Base-by-base conservation (phyloP, 2,329 filamentous ascomycete species). In the Cytospora mali region DNA sequence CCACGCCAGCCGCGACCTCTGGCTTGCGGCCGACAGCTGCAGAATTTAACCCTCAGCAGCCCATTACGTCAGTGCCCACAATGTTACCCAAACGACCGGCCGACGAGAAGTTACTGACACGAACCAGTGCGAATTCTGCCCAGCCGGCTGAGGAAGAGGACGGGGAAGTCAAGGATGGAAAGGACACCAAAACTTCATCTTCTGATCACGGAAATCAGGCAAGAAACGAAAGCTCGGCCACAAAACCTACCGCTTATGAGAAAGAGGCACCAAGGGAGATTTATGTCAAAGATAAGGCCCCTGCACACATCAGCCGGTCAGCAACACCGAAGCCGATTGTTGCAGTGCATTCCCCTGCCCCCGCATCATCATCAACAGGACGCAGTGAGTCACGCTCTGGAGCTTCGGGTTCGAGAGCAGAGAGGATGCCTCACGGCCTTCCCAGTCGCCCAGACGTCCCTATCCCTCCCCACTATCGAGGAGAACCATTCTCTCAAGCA, bases 151-250 rank as follows among this genome's bases (percentile, higher is more conserved):
- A 88, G 65, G 84, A 85, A 58, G 89, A 92, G 72, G 89, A 92
- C 70, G 89, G 89, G 23, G 89, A 92, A 72, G 88, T 91, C 27
- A 84, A 87, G 66, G 89, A 91, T 68, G 79, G 77, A 35, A 86
- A 78, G 74, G 52, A 72, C 70, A 55, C 62, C 61, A 65, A 66
- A 61, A 33, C 65, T 58, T 29, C 62, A 52, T 76, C 55, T 23
- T 61, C 70, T 59, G 50, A 58, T 48, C 66, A 69, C 21, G 57
- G 64, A 53, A 59, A 57, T 27, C 62, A 57, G 9, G n/a, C 27
- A 49, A 68, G 50, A 18, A 9, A 49, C 25, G 63, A 50, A 25
- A 29, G 61, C 33, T 50, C 69, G 54, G 58, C 63, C 64, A 55
- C 25, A 59, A 68, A 66, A 27, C 48, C 64, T 27, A 55, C 61